Evolutionary conservation across 345 rosid species (phyloP).

Genomic region (Citrus sp.): DNA sequence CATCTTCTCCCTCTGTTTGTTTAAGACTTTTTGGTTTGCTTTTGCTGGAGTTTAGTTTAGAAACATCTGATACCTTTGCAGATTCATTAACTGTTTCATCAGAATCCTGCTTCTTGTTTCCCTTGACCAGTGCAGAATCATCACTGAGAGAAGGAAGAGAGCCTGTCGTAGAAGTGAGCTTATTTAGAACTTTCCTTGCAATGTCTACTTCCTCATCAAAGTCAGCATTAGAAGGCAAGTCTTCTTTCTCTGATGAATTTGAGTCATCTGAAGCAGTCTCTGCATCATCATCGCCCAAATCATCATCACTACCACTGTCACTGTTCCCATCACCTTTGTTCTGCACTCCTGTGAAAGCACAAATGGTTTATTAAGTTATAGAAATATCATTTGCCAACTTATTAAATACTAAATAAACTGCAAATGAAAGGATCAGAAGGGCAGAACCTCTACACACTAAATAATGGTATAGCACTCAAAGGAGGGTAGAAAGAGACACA

Average conservation of each 20-base stretch:
- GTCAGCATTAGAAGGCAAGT: slow-evolving; percentile 35
- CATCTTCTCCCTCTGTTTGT: slow-evolving; percentile 48
- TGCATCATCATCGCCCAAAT: slow-evolving; percentile 42
- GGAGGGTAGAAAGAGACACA: not conserved
- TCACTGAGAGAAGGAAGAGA: slow-evolving; percentile 32
- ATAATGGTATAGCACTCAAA: not conserved
- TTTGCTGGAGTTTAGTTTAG: slow-evolving; percentile 39
- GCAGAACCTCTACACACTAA: not conserved
- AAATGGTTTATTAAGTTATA: not conserved
- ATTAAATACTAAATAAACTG: not conserved
- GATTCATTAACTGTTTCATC: slow-evolving; percentile 24
- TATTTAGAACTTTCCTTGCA: slow-evolving; percentile 69
- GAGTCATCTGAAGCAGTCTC: slow-evolving; percentile 28
- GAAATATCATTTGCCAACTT: slow-evolving; percentile 1
- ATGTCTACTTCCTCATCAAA: slow-evolving; percentile 79
- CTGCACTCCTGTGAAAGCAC: slow-evolving; percentile 42
- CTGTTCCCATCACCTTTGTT: slow-evolving; percentile 42
- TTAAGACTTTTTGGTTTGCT: slow-evolving; percentile 29
- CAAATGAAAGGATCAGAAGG: not conserved
- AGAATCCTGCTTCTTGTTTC: slow-evolving; percentile 25
- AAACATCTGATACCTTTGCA: slow-evolving; percentile 21
- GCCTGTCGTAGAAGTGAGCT: slow-evolving; percentile 43
- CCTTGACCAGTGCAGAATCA: slow-evolving; percentile 24
- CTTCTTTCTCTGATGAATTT: slow-evolving; percentile 33
- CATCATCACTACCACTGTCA: slow-evolving; percentile 52